phyloP scores from a whole-genome alignment of 2,329 filamentous ascomycete species.

The Fusarium multiceps region DNA sequence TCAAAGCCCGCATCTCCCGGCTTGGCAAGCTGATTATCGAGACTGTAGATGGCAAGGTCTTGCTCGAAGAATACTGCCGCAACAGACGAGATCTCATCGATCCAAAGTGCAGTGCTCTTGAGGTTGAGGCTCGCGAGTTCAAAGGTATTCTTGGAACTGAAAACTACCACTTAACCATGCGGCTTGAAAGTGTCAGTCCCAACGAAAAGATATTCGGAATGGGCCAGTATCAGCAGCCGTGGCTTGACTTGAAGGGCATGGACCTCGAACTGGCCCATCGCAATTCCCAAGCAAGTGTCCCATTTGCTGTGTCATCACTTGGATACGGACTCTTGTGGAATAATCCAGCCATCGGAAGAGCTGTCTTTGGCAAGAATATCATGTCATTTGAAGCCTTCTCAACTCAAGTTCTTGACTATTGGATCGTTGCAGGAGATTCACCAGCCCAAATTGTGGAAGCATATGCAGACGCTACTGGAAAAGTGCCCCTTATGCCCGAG shows the following conservation, averaged over 20 bases:
- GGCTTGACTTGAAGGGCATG: slow-evolving; percentile 70
- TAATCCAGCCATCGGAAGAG: slow-evolving; percentile 70
- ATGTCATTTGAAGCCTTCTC: slow-evolving; percentile 71
- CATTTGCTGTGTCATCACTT: slow-evolving; percentile 68
- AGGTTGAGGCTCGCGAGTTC: slow-evolving; percentile 68
- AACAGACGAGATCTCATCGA: slow-evolving; percentile 58
- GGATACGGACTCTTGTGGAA: slow-evolving; percentile 76
- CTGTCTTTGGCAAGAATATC: slow-evolving; percentile 69
- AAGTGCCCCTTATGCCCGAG: slow-evolving; percentile 74
- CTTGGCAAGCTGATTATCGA: slow-evolving; percentile 48
- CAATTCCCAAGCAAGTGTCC: slow-evolving; percentile 74
- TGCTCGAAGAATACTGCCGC: slow-evolving; percentile 50
- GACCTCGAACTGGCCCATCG: slow-evolving; percentile 74
- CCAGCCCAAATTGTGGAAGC: slow-evolving; percentile 67
- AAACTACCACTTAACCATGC: slow-evolving; percentile 66
- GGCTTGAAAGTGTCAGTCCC: slow-evolving; percentile 65
- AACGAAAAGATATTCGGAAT: slow-evolving; percentile 74
- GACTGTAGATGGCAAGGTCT: slow-evolving; percentile 43
- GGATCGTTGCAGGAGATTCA: slow-evolving; percentile 68
- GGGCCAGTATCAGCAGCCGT: slow-evolving; percentile 75
- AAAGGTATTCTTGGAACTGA: slow-evolving; percentile 60
- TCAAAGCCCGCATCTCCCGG: slow-evolving; percentile 45
- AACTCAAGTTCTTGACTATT: slow-evolving; percentile 70
- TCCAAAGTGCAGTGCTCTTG: slow-evolving; percentile 68
- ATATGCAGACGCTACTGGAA: slow-evolving; percentile 68